phyloP scores from a whole-genome alignment of 257 asterid species.

The Gentiana straminea region DNA sequence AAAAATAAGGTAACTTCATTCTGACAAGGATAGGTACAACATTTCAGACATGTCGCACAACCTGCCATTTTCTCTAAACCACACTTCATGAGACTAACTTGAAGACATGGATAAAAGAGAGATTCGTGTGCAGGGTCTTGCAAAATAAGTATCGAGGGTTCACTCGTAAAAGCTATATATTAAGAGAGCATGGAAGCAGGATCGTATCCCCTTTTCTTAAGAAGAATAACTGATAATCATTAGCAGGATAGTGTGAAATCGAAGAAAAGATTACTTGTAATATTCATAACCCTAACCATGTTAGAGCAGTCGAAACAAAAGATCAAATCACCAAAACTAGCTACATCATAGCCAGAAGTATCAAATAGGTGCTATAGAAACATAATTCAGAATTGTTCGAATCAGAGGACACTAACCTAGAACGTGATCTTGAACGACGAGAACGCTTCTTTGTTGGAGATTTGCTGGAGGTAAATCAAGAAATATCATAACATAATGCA shows the following conservation, averaged over 20 bases:
- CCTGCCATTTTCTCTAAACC: conserved; percentile 13
- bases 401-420: conserved; percentile 23
- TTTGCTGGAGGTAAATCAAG: conserved; percentile 45
- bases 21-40: conserved; percentile 15
- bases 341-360: too few species aligned
- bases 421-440: conserved; percentile 67
- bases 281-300: too few species aligned
- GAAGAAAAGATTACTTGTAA: too few species aligned
- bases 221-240: too few species aligned
- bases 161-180: not conserved
- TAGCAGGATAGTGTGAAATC: too few species aligned
- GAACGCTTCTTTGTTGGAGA: conserved; percentile 75
- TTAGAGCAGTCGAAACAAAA: too few species aligned
- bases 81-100: conserved; percentile 3
- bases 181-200: not conserved
- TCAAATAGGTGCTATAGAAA: too few species aligned
- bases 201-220: not conserved
- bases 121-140: not conserved
- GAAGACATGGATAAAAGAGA: not conserved
- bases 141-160: not conserved
- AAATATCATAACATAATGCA: not conserved
- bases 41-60: conserved; percentile 12
- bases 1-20: conserved; percentile 25
- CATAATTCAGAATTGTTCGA: not conserved
- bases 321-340: too few species aligned